A percentile compares a stretch with the other conserved stretches of the same genome.
phyloP scores from a whole-genome alignment of 78 protist genomes.

The Emiliania huxleyi region DNA sequence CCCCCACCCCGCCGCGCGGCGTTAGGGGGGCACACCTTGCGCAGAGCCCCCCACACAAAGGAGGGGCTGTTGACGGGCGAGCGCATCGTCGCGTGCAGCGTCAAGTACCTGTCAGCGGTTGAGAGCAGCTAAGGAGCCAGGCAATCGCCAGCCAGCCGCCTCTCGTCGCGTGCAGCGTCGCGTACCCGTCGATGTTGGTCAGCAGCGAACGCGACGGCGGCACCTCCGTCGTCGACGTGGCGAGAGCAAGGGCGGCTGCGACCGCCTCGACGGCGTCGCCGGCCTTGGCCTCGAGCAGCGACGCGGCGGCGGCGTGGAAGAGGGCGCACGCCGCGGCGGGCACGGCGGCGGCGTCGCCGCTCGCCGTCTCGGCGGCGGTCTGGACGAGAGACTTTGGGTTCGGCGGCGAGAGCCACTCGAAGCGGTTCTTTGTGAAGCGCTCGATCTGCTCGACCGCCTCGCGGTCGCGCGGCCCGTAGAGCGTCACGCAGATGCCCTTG shows the following conservation, averaged over 20 bases:
- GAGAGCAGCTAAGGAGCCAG: no score
- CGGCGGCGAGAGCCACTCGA: slow-evolving; percentile 15
- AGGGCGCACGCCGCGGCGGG: background rate
- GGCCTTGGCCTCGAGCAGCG: background rate
- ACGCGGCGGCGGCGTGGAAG: background rate
- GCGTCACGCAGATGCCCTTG: slow-evolving; percentile 26
- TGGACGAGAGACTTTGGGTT: background rate
- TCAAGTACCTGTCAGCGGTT: no score
- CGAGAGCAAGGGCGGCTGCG: slow-evolving; percentile 22
- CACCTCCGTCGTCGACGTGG: background rate
- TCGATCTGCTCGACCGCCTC: background rate
- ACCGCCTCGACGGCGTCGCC: background rate
- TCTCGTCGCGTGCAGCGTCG: no score
- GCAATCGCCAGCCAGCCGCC: no score
- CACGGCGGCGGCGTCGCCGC: background rate
- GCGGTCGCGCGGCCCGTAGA: background rate
- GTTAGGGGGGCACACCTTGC: no score
- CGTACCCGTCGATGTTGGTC: background rate
- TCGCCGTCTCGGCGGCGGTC: slow-evolving; percentile 7
- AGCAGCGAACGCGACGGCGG: slow-evolving; percentile 1
- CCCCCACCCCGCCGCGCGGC: no score
- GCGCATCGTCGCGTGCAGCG: background rate
- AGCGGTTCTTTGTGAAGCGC: background rate
- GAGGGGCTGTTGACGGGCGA: background rate
- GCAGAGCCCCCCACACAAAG: slow-evolving; percentile 20